Base-by-base conservation (phyloP, 163 green algal genomes). In the Dunaliella salina region DNA sequence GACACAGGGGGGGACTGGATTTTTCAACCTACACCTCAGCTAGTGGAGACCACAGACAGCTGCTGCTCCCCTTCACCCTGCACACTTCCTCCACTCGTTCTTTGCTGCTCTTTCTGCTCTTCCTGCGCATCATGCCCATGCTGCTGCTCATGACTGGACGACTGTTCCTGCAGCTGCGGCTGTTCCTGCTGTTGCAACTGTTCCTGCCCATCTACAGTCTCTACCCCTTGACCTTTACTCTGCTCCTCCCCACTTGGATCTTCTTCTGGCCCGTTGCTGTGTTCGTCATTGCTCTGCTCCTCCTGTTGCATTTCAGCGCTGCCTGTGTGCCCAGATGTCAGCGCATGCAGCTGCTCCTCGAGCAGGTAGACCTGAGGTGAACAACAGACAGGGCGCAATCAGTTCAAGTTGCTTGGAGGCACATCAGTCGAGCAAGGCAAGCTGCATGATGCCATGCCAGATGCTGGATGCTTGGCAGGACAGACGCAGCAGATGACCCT, bases 341-440 rank as follows among this genome's bases (percentile, higher is more conserved):
- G 79, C 11, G 34, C 8, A 1, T 82, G 34, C 34, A 82, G 30
- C 79, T 82, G 79, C 79, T 82, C 79, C 32, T 82, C 79, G 63
- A 82, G 79, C 79, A 82, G 79, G 79, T 82, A 82, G 11, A 82
- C 79, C 30, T 50, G 30, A 1, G 24, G 63, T 5, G 24, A 8
- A 75, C 63, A 75, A 50, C 4, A 50, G 8, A 50, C 4, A 50
- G 8, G 8, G 40, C 40, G 40, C 8, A n/a, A n/a, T 50, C 40
- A 50, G 40, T 50, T 3, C 8, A 8, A n/a, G n/a, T n/a, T n/a
- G n/a, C n/a, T n/a, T n/a, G n/a, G n/a, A n/a, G n/a, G n/a, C n/a
- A n/a, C n/a, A n/a, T n/a, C n/a, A n/a, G n/a, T n/a, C n/a, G n/a
- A n/a, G n/a, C n/a, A n/a, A n/a, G n/a, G n/a, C n/a, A n/a, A n/a